phyloP scores from a whole-genome alignment of 2,329 filamentous ascomycete genomes.

The Apiospora pterosperma region DNA sequence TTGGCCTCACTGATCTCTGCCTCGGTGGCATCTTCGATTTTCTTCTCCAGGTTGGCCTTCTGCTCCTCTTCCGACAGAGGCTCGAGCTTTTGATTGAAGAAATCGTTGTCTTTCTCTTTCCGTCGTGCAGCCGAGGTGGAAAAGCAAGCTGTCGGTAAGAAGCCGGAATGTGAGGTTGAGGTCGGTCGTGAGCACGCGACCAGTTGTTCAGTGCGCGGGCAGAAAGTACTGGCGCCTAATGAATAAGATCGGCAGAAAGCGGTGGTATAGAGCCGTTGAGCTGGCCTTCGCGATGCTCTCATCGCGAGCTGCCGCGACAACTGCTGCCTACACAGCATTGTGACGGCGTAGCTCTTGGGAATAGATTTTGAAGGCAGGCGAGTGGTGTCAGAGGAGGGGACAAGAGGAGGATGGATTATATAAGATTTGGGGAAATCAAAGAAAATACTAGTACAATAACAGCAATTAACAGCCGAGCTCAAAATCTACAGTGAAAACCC shows the following conservation, averaged over 20 bases:
- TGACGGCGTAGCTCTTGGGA: background rate
- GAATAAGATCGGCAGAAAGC: slow-evolving; percentile 21
- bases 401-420: background rate
- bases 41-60: slow-evolving; percentile 48
- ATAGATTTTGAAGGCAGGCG: background rate
- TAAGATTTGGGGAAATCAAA: background rate
- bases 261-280: slow-evolving; percentile 17
- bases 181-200: slow-evolving; percentile 18
- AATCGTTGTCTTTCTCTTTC: slow-evolving; percentile 42
- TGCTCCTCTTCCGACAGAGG: slow-evolving; percentile 51
- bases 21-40: slow-evolving; percentile 37
- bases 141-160: slow-evolving; percentile 25
- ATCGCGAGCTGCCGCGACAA: slow-evolving; percentile 26
- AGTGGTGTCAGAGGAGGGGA: background rate
- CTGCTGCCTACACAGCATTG: slow-evolving; percentile 31
- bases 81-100: slow-evolving; percentile 47
- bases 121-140: slow-evolving; percentile 32
- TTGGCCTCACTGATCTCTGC: slow-evolving; percentile 46
- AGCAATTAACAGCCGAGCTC: background rate
- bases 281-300: slow-evolving; percentile 18
- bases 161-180: slow-evolving; percentile 8
- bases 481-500: background rate
- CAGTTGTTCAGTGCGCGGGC: slow-evolving; percentile 12
- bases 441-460: background rate
- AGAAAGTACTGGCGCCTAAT: slow-evolving; percentile 12